A percentile compares a stretch with the other conserved stretches of the same genome.
phyloP scores from a whole-genome alignment of 129 eudicot species.

The Artemisia tridentata region DNA sequence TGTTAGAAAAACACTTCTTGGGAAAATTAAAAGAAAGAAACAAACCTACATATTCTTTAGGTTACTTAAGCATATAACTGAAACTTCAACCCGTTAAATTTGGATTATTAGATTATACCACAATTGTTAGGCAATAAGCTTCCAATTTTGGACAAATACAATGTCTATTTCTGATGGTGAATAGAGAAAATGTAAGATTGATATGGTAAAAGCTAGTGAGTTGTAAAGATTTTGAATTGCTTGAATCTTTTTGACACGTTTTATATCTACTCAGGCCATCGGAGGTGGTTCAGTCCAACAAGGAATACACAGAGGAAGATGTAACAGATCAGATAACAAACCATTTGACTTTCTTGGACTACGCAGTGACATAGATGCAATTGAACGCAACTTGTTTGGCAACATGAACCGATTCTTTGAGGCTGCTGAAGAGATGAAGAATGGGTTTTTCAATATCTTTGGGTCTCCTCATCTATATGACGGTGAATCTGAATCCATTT shows the following conservation, averaged over 20 bases:
- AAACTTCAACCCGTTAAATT: no score
- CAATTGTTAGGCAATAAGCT: no score
- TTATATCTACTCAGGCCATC: conserved; percentile 52
- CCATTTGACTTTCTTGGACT: conserved; percentile 68
- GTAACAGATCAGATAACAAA: conserved; percentile 60
- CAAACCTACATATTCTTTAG: no score
- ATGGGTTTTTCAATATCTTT: conserved; percentile 52
- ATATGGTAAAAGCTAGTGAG: no score
- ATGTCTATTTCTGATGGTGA: no score
- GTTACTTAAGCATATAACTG: no score
- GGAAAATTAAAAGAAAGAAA: no score
- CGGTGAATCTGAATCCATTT: conserved; percentile 38
- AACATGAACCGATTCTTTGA: conserved; percentile 62
- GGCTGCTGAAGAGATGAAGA: conserved; percentile 80
- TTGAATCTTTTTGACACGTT: background rate
- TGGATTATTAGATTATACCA: no score
- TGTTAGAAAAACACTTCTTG: no score
- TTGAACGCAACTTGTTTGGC: conserved; percentile 60
- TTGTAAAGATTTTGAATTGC: no score
- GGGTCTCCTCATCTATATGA: conserved; percentile 48
- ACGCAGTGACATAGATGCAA: conserved; percentile 77
- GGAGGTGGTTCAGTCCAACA: conserved; percentile 73
- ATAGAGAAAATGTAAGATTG: no score
- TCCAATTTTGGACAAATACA: no score
- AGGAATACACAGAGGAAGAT: conserved; percentile 91